Conservation (phyloP, 2,329 filamentous ascomycete species). For the Aureobasidium leucospermi region DNA sequence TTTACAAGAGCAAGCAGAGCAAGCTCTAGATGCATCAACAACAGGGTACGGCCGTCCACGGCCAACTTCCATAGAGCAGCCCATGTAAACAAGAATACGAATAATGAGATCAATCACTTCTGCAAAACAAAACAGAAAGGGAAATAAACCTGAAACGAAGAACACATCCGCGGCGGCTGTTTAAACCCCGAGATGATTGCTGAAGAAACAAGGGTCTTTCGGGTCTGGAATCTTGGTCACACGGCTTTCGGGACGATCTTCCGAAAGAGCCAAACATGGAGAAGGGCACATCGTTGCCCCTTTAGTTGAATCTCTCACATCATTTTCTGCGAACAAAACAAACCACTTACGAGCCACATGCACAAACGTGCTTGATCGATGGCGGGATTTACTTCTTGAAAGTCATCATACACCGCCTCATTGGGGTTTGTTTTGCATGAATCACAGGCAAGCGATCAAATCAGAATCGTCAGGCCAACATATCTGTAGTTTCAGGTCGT, state of each 20-base stretch:
- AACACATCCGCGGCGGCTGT: neutral
- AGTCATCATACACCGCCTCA: neutral
- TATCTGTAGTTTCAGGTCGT: neutral
- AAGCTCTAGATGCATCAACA: slow-evolving; percentile 17
- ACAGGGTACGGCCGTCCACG: neutral
- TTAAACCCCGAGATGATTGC: neutral
- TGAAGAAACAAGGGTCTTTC: neutral
- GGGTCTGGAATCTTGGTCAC: neutral
- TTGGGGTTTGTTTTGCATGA: neutral
- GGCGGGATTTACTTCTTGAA: neutral
- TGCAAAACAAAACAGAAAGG: neutral
- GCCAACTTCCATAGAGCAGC: neutral
- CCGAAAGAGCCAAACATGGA: neutral
- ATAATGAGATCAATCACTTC: neutral
- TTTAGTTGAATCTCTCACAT: slow-evolving; percentile 4
- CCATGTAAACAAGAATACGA: neutral
- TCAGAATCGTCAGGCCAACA: neutral
- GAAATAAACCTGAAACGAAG: neutral
- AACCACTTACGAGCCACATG: slow-evolving; percentile 2
- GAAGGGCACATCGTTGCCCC: neutral
- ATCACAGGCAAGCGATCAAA: neutral
- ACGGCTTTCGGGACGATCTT: neutral
- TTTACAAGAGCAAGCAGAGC: slow-evolving; percentile 36
- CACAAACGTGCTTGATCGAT: neutral
- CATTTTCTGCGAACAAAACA: neutral